phyloP scores from a whole-genome alignment of 1,284 basidiomycete species.

The Trametes sp. region DNA sequence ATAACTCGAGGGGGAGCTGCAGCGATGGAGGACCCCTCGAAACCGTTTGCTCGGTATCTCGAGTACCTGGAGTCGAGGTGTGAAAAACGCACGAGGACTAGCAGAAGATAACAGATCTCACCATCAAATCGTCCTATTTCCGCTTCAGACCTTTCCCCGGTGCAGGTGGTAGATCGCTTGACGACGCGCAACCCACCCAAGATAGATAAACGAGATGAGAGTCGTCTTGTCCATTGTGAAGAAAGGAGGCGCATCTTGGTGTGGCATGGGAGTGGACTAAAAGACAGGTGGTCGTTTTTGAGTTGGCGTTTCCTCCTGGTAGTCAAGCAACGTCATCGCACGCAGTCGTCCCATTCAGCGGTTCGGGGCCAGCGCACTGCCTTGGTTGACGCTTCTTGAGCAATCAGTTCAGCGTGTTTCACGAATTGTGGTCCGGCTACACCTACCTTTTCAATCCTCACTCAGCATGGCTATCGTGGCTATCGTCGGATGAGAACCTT shows the following conservation, averaged over 20 bases:
- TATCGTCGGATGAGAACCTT: too few species aligned
- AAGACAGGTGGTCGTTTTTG: neutral
- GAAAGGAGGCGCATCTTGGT: neutral
- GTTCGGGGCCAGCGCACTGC: too few species aligned
- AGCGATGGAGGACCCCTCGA: neutral
- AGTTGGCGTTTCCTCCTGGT: neutral
- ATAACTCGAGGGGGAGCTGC: constrained; percentile 14
- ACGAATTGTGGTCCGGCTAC: too few species aligned
- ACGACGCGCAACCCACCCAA: neutral
- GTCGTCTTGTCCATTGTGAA: neutral
- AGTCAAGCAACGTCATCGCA: neutral
- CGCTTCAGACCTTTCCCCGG: neutral
- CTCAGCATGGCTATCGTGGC: too few species aligned
- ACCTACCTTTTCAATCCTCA: too few species aligned
- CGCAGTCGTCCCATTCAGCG: neutral
- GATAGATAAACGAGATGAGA: neutral
- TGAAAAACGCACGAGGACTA: too few species aligned
- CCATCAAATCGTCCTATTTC: neutral
- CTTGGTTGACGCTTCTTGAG: too few species aligned
- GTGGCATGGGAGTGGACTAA: neutral
- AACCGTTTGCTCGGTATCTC: neutral
- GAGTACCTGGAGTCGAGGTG: neutral
- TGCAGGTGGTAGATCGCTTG: neutral
- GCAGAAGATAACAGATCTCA: neutral
- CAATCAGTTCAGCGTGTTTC: too few species aligned